phyloP scores from a whole-genome alignment of 768 basidiomycete genomes.

The Podaxis sp. region DNA sequence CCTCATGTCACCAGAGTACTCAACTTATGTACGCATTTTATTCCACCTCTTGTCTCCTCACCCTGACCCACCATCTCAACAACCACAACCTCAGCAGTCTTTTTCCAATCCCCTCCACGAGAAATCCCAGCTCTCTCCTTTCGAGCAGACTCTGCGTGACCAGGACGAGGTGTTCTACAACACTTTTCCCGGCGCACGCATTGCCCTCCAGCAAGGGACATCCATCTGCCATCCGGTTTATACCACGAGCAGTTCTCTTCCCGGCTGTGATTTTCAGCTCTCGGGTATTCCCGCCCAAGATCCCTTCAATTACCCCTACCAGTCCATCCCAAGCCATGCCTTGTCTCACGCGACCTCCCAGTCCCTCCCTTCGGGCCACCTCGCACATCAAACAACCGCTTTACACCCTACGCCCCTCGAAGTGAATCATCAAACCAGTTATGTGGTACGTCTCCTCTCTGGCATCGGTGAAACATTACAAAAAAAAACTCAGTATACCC shows the following conservation, averaged over 20 bases:
- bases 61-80: not conserved
- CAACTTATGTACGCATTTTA: too few species aligned
- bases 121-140: conserved; percentile 11
- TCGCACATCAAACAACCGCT: not conserved
- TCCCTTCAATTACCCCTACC: not conserved
- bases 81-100: not conserved
- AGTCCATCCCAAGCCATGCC: not conserved
- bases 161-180: conserved; percentile 35
- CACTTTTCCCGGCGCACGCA: conserved; percentile 17
- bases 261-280: conserved; percentile 2
- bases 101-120: not conserved
- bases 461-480: not conserved
- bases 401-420: not conserved
- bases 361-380: not conserved
- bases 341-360: not conserved
- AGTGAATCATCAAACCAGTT: not conserved
- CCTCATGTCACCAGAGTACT: too few species aligned
- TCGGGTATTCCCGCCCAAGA: not conserved
- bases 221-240: not conserved
- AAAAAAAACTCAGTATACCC: too few species aligned
- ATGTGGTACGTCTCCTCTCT: not conserved
- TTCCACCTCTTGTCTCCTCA: not conserved
- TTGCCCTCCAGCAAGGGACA: not conserved
- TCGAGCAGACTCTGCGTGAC: conserved; percentile 30
- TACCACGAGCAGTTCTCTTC: not conserved